Evolutionary conservation across 2,329 filamentous ascomycete species (phyloP).

Genomic region (Hypoxylon sp.): DNA sequence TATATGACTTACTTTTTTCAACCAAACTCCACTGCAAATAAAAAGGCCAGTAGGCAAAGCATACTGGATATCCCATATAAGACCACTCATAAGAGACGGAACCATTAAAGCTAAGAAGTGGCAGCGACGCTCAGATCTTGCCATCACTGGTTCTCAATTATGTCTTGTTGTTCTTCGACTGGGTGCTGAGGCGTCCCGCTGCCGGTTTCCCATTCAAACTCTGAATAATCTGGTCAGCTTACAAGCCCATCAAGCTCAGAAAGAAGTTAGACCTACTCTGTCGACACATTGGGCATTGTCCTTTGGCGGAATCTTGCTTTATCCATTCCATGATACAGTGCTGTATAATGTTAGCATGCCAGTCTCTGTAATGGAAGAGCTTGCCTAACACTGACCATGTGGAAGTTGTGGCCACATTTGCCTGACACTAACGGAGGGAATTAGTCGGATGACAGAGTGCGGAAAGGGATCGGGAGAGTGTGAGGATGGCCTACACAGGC

Average conservation of each 20-base stretch:
- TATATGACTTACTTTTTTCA: conserved; percentile 16
- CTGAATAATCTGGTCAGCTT: conserved; percentile 39
- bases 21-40: conserved; percentile 5
- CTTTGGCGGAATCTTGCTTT: conserved; percentile 91
- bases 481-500: conserved; percentile 74
- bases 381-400: conserved; percentile 81
- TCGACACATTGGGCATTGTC: conserved; percentile 97
- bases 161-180: conserved; percentile 39
- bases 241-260: not conserved
- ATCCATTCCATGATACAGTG: conserved; percentile 98
- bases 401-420: conserved; percentile 97
- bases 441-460: conserved; percentile 26
- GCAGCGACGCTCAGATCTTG: not conserved
- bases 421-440: conserved; percentile 77
- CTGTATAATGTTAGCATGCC: conserved; percentile 59
- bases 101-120: not conserved
- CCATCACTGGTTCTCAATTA: conserved; percentile 34
- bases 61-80: not conserved
- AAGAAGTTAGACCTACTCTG: conserved; percentile 73
- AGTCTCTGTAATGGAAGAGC: not conserved
- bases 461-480: not conserved
- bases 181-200: conserved; percentile 35
- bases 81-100: not conserved
- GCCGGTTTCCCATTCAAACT: conserved; percentile 52
- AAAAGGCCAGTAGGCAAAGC: not conserved